A percentile compares a stretch with the other conserved stretches of the same genome.
phyloP scores from a whole-genome alignment of 73 alveolate species.

The Symbiodinium pilosum region DNA sequence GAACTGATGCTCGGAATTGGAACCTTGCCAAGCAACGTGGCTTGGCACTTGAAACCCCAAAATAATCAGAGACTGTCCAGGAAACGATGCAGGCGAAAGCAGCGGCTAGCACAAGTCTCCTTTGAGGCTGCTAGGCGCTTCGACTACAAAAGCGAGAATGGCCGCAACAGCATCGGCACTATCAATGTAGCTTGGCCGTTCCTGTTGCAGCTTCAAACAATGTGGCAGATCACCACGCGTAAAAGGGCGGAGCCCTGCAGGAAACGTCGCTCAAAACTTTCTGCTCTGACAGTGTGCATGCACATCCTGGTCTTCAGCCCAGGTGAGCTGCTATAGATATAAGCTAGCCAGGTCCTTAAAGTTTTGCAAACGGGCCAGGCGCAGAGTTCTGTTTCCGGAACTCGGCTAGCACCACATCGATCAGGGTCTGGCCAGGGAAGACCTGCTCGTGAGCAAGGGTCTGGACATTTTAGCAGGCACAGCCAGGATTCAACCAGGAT shows the following conservation, averaged over 20 bases:
- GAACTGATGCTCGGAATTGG: too few relatives aligned
- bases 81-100: not conserved
- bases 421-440: slow-evolving; percentile 92
- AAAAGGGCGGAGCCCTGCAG: not conserved
- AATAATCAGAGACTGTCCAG: not conserved
- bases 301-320: too few relatives aligned
- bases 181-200: not conserved
- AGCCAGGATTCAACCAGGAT: too few relatives aligned
- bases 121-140: not conserved
- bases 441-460: not conserved
- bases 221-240: not conserved
- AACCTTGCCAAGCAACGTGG: not conserved
- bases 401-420: slow-evolving; percentile 78
- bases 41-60: too few relatives aligned
- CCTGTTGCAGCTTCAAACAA: not conserved
- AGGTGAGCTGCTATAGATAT: not conserved
- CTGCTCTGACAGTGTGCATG: not conserved
- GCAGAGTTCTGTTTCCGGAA: slow-evolving; percentile 41
- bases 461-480: not conserved
- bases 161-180: not conserved
- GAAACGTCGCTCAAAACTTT: not conserved
- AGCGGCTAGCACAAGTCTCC: not conserved
- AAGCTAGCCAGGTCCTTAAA: not conserved
- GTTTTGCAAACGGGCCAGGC: not conserved
- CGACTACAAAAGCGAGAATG: not conserved